Evolutionary conservation across 169 alveolate species (phyloP).

Genomic region (Eimeria tenella): DNA sequence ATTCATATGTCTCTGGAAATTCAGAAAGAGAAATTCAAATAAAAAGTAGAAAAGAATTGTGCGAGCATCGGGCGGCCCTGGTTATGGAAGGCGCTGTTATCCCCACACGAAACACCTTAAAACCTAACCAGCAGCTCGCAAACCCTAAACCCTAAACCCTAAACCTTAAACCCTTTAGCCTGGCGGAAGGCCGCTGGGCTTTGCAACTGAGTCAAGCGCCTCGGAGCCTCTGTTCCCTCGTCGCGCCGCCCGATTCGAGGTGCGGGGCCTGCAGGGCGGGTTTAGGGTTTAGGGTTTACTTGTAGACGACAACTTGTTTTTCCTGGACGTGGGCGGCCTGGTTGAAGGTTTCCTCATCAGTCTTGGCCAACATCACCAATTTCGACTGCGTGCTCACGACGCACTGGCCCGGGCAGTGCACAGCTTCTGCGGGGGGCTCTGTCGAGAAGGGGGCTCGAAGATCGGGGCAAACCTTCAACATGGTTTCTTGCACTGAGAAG

Average conservation of each 20-base stretch:
- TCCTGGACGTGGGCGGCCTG: constrained; percentile 23
- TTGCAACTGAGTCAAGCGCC: background rate
- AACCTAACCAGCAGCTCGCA: too few relatives aligned
- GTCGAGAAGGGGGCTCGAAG: constrained; percentile 80
- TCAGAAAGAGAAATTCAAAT: too few relatives aligned
- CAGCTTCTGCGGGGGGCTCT: constrained; percentile 80
- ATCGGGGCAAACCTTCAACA: constrained; percentile 81
- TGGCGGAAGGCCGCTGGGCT: background rate
- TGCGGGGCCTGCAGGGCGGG: too few relatives aligned
- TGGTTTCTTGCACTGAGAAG: constrained; percentile 77
- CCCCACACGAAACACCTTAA: too few relatives aligned
- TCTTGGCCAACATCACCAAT: constrained; percentile 74
- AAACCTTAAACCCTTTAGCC: background rate
- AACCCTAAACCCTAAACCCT: too few relatives aligned
- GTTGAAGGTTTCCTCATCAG: constrained; percentile 12
- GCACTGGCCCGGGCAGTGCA: constrained; percentile 85
- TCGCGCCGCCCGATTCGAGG: too few relatives aligned
- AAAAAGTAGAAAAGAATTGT: too few relatives aligned
- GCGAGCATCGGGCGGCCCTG: too few relatives aligned
- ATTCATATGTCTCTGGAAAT: too few relatives aligned
- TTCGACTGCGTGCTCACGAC: constrained; percentile 82
- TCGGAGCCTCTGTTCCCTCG: too few relatives aligned
- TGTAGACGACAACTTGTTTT: constrained; percentile 78
- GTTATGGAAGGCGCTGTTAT: too few relatives aligned
- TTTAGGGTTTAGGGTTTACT: constrained; percentile 10